phyloP scores from a whole-genome alignment of 306 rosid genomes.

The Vigna hirtella region DNA sequence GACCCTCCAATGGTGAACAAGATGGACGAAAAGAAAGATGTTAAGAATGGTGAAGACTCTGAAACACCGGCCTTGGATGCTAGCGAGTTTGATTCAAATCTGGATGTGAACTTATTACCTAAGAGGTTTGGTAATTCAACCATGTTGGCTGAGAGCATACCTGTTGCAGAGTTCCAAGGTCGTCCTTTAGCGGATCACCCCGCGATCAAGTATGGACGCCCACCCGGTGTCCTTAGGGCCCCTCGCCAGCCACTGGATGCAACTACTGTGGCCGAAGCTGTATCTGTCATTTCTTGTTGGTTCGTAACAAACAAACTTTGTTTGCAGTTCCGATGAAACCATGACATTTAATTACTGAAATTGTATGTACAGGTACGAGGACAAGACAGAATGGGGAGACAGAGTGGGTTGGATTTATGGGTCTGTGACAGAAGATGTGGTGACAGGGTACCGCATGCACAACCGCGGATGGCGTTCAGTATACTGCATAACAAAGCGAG shows the following conservation, averaged over 20 bases:
- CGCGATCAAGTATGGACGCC: not conserved
- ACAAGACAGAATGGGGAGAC: slow-evolving; percentile 1
- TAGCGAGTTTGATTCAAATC: not conserved
- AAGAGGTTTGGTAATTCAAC: not conserved
- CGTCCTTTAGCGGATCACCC: slow-evolving; percentile 11
- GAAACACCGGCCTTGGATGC: not conserved
- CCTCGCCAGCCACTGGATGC: not conserved
- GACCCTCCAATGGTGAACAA: not conserved
- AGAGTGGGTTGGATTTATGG: not conserved
- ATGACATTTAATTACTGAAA: not conserved
- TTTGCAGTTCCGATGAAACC: too few relatives aligned
- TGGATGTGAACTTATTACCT: not conserved
- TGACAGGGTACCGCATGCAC: slow-evolving; percentile 1
- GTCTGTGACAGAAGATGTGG: slow-evolving; percentile 7
- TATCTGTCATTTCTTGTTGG: slow-evolving; percentile 1
- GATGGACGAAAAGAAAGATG: not conserved
- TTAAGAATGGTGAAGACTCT: not conserved
- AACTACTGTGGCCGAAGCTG: not conserved
- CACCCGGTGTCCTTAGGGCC: not conserved
- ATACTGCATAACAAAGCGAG: not conserved
- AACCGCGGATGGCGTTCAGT: not conserved
- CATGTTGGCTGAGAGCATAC: not conserved
- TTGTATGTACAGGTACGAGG: not conserved
- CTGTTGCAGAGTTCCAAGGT: slow-evolving; percentile 7
- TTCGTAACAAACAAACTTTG: not conserved